Evolutionary conservation across 371 early-diverging fungal species (phyloP), one percentile per base, ranked within the genome.

Genomic region (Sporodiniella umbellata): DNA sequence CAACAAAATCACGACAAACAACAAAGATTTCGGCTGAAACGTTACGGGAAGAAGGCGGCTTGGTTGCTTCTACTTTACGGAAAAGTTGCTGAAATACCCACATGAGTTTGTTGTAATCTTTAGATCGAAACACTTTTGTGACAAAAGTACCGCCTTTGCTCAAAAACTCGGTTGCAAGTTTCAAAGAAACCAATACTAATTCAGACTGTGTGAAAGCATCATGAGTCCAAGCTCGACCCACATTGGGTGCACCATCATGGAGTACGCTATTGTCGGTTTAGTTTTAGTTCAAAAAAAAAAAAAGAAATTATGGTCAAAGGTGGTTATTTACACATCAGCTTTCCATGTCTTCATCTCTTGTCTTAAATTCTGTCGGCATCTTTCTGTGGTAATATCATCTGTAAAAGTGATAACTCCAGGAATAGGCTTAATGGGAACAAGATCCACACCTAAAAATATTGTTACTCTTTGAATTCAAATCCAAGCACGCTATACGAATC

Each of bases 21-120:
- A 99, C 97, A 78, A 98, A 99, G 58, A 99, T 99, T 85, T 99
- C 99, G n/a, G 99, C 99, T 56, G 99, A 99, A 21, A 99, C 99
- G 54, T 91, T 95, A 82, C 99, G 88, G 45, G 98, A 98, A 37
- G 97, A 95, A n/a, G 98, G 87, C 12, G 99, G 99, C 75, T 99
- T 99, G 12, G 99, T 99, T 8, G 99, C 98, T 72, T 99, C 96
- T 54, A 99, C 99, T 57, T 89, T 92, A 37, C 81, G 80, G 78
- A 99, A 99, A 31, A 99, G 79, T 75, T 99, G 97, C 62, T 95
- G 92, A 64, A 99, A 96, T 17, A 99, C 94, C 95, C 95, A 98
- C 46, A 99, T 76, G 31, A 99, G 80, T 51, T 94, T 90, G 83
- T 94, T 96, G 88, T 99, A 99, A 85, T 99, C 99, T 73, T 97